Base-by-base conservation (phyloP, 192 early-diverging fungal genomes). In the Podila clonocystis region DNA sequence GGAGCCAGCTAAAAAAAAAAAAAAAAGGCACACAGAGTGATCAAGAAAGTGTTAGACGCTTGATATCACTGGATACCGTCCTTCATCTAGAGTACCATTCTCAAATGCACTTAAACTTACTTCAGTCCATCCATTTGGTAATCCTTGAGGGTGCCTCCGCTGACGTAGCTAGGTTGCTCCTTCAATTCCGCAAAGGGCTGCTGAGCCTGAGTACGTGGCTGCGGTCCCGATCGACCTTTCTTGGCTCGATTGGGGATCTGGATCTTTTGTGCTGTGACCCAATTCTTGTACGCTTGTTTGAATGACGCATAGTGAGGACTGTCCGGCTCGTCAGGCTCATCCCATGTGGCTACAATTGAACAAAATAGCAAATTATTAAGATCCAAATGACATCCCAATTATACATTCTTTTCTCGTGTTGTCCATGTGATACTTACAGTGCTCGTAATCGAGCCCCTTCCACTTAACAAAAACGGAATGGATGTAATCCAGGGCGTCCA, bases 101-200 rank as follows among this genome's bases (percentile, higher is more conserved):
- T 7, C 19, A 49, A 34, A 22, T 50, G 22, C 55, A 15, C 63
- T 70, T 19, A 63, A 59, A 50, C 68, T 73, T 82, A 83, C 87
- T 86, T 91, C 9, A 92, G 55, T n/a, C 84, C 86, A 24, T 90
- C 85, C 67, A 93, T 60, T 72, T 95, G 92, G 82, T 94, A 91
- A 31, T 82, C 76, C 75, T 91, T 91, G 34, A 93, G 64, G 9
- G 73, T 76, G 20, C 93, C 91, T 24, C 84, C 82, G n/a, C 63
- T 65, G 22, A 93, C 64, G 45, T 78, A 89, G 9, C 58, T 50
- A 30, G 91, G 90, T 49, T 94, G 91, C 13, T 72, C 67, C 48
- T 84, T 85, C 41, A 86, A 66, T 65, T 90, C 90, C 6, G 65
- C 62, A 66, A 89, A 91, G 38, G 62, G 63, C 41, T 74, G 70